phyloP scores from a whole-genome alignment of 2,329 filamentous ascomycete genomes.

The Dendrostoma leiphaemia region DNA sequence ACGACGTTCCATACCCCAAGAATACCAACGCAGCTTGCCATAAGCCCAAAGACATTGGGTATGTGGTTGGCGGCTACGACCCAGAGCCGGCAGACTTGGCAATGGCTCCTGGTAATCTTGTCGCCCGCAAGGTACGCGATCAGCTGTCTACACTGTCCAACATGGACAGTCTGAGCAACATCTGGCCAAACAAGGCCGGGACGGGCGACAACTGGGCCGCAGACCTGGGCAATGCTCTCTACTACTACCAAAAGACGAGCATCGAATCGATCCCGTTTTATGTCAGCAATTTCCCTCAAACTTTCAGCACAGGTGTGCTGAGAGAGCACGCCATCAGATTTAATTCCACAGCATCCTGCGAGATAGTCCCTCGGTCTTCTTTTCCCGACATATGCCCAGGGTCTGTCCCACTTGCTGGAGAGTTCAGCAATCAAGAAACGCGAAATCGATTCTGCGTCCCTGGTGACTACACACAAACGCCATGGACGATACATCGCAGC shows the following conservation, averaged over 20 bases:
- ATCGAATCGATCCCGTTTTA: constrained; percentile 2
- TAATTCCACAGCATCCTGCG: constrained; percentile 1
- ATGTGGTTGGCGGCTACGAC: constrained; percentile 4
- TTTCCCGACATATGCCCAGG: not conserved
- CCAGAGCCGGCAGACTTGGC: constrained; percentile 5
- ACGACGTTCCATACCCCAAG: not conserved
- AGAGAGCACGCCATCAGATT: constrained; percentile 6
- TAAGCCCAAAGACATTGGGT: not conserved
- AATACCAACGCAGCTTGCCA: not conserved
- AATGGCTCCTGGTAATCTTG: constrained; percentile 4
- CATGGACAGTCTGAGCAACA: constrained; percentile 3
- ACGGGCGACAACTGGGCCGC: constrained; percentile 1
- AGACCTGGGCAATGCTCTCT: constrained; percentile 2
- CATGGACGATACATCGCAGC: not conserved
- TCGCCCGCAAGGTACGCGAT: constrained; percentile 1
- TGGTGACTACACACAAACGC: not conserved
- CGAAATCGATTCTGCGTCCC: constrained; percentile 4
- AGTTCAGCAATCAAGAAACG: constrained; percentile 1
- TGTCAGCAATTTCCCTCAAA: constrained; percentile 1
- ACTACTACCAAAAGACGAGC: constrained; percentile 8
- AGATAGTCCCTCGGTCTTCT: not conserved
- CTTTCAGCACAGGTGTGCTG: constrained; percentile 1
- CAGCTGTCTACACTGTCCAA: not conserved
- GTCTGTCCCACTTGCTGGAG: not conserved
- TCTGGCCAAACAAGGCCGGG: not conserved